Evolutionary conservation across 768 basidiomycete species (phyloP).

Genomic region (Lactarius pseudohatsudake): DNA sequence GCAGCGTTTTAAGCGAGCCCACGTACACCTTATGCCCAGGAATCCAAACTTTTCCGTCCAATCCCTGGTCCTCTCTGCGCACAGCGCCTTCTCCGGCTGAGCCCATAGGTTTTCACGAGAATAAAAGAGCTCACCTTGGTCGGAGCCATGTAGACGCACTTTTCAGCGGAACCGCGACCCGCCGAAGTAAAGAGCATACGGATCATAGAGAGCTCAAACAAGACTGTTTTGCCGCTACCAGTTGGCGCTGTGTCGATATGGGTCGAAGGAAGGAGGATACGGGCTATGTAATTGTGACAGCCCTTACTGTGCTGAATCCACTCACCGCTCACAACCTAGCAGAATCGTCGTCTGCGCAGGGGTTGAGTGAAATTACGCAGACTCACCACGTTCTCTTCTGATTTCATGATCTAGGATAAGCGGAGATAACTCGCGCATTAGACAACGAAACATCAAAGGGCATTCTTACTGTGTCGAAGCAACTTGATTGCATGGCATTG

Average conservation of each 20-base stretch:
- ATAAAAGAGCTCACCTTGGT: conserved; percentile 60
- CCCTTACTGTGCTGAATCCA: conserved; percentile 6
- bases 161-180: conserved; percentile 40
- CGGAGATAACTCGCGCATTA: not conserved
- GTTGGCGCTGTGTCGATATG: conserved; percentile 69
- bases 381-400: conserved; percentile 65
- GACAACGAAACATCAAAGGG: conserved; percentile 4
- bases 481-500: conserved; percentile 87
- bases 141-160: conserved; percentile 91
- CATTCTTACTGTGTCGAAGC: conserved; percentile 66
- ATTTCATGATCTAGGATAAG: conserved; percentile 50
- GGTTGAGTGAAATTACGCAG: conserved; percentile 1
- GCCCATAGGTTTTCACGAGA: not conserved
- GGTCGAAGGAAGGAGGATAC: conserved; percentile 13
- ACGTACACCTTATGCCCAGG: conserved; percentile 72
- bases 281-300: not conserved
- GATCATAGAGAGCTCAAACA: conserved; percentile 91
- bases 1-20: conserved; percentile 3
- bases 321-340: conserved; percentile 71
- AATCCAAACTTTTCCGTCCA: conserved; percentile 81
- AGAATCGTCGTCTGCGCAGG: not conserved
- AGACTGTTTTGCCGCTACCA: conserved; percentile 92
- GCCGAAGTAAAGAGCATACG: conserved; percentile 56
- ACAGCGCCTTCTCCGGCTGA: conserved; percentile 62
- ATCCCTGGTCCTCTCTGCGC: conserved; percentile 78